These are phyloP conservation scores for Pezicula carpinea DNA, from an alignment of 2,329 filamentous ascomycete genomes.

Conservation along the genomic window DNA sequence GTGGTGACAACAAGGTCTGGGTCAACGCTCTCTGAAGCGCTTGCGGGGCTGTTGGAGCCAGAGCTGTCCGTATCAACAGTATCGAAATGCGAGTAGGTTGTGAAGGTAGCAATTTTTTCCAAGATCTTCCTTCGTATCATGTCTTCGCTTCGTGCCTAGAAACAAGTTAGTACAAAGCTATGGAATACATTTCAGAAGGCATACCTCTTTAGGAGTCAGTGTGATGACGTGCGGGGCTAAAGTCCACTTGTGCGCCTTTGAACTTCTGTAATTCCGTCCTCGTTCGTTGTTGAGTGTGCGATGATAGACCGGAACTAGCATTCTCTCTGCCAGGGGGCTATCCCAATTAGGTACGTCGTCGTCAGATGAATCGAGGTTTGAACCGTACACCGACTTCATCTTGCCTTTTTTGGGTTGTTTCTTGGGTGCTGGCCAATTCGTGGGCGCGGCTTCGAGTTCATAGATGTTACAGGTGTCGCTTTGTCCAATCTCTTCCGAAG, in stretches of 20 bases:
- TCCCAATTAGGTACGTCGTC: slow-evolving; percentile 48
- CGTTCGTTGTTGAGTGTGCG: slow-evolving; percentile 37
- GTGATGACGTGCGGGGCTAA: slow-evolving; percentile 65
- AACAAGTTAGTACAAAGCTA: slow-evolving; percentile 13
- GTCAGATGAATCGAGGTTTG: slow-evolving; percentile 40
- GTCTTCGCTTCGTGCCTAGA: slow-evolving; percentile 55
- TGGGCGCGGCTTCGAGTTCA: slow-evolving; percentile 75
- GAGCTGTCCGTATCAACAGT: slow-evolving; percentile 28
- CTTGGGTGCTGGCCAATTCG: slow-evolving; percentile 65
- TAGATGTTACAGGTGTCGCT: slow-evolving; percentile 65
- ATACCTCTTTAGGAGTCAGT: slow-evolving; percentile 68
- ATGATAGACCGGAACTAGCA: slow-evolving; percentile 70
- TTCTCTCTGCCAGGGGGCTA: slow-evolving; percentile 56
- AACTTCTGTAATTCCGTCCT: slow-evolving; percentile 25
- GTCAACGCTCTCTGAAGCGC: slow-evolving; percentile 51
- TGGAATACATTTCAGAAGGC: slow-evolving; percentile 2
- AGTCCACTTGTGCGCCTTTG: slow-evolving; percentile 26
- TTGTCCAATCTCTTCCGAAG: slow-evolving; percentile 66
- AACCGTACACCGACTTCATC: slow-evolving; percentile 43
- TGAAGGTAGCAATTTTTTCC: slow-evolving; percentile 69
- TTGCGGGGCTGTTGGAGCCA: slow-evolving; percentile 25
- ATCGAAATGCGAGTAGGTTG: slow-evolving; percentile 63
- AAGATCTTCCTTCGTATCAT: slow-evolving; percentile 76
- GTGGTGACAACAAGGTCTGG: slow-evolving; percentile 66
- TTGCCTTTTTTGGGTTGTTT: slow-evolving; percentile 22